Conservation (phyloP, 2,329 filamentous ascomycete genomes). For the Canariomyces notabilis region DNA sequence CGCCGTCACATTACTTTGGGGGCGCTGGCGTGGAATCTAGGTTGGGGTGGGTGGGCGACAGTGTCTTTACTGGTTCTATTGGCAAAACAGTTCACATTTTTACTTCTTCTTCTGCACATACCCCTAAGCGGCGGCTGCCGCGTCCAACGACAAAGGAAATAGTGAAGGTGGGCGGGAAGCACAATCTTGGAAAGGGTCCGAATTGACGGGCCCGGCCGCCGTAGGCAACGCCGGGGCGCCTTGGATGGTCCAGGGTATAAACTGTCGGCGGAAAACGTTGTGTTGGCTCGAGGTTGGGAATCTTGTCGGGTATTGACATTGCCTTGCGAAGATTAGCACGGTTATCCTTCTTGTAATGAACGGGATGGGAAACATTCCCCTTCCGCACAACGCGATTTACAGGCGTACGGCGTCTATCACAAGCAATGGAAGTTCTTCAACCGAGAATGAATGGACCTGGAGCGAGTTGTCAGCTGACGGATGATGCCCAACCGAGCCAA, state of each 20-base stretch:
- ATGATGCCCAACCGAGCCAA: too few relatives aligned
- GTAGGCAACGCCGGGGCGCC: neutral
- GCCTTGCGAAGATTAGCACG: slow-evolving; percentile 4
- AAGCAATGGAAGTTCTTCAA: neutral
- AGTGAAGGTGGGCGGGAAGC: slow-evolving; percentile 1
- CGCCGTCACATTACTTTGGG: slow-evolving; percentile 6
- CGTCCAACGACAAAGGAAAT: slow-evolving; percentile 9
- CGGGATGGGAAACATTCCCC: neutral
- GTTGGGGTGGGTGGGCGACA: slow-evolving; percentile 9
- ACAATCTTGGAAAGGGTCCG: slow-evolving; percentile 2
- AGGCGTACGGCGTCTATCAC: slow-evolving; percentile 11
- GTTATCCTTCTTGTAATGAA: slow-evolving; percentile 14
- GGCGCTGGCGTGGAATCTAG: slow-evolving; percentile 10
- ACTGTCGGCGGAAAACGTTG: too few relatives aligned
- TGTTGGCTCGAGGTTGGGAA: too few relatives aligned
- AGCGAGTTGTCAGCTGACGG: too few relatives aligned
- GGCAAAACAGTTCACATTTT: slow-evolving; percentile 10
- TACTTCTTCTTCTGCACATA: slow-evolving; percentile 19
- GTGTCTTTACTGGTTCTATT: slow-evolving; percentile 12
- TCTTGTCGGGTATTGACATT: slow-evolving; percentile 5
- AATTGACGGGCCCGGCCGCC: neutral
- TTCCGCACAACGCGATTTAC: neutral
- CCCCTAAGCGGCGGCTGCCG: slow-evolving; percentile 20
- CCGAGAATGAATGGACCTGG: too few relatives aligned
- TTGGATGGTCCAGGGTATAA: too few relatives aligned